A percentile compares a stretch with the other conserved stretches of the same genome.
Conservation (phyloP, 2,329 filamentous ascomycete species). For the Colletotrichum scovillei region DNA sequence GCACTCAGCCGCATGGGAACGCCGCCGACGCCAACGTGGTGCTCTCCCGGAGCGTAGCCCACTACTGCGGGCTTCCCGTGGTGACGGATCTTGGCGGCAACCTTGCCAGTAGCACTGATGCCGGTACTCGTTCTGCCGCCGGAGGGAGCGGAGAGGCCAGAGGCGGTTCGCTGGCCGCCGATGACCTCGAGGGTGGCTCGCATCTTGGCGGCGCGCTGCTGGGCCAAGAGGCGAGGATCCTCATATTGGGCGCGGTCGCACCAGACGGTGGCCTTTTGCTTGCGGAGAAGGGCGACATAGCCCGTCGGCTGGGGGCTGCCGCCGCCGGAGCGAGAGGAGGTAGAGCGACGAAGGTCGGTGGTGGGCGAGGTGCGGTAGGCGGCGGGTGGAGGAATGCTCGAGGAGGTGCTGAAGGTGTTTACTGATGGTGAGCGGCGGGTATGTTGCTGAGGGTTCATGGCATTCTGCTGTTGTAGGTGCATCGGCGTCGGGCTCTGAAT, state of each 20-base stretch:
- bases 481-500: conserved; percentile 44
- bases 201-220: conserved; percentile 88
- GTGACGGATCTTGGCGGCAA: conserved; percentile 88
- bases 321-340: conserved; percentile 80
- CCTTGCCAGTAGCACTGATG: conserved; percentile 70
- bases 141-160: conserved; percentile 53
- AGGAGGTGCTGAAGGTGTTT: conserved; percentile 76
- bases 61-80: conserved; percentile 84
- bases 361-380: conserved; percentile 67
- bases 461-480: conserved; percentile 48
- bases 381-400: conserved; percentile 72
- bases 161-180: conserved; percentile 62
- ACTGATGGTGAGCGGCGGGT: conserved; percentile 72
- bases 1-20: conserved; percentile 93
- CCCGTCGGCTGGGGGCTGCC: conserved; percentile 68
- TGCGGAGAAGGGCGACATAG: conserved; percentile 95
- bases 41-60: conserved; percentile 81
- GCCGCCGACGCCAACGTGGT: conserved; percentile 79
- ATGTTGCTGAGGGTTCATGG: conserved; percentile 48
- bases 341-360: conserved; percentile 77
- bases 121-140: conserved; percentile 71
- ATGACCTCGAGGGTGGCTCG: conserved; percentile 87
- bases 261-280: conserved; percentile 98
- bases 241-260: conserved; percentile 94
- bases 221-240: conserved; percentile 84